These are phyloP conservation scores for Apiospora marii DNA, from an alignment of 2,329 filamentous ascomycete genomes.

Conservation along the genomic window DNA sequence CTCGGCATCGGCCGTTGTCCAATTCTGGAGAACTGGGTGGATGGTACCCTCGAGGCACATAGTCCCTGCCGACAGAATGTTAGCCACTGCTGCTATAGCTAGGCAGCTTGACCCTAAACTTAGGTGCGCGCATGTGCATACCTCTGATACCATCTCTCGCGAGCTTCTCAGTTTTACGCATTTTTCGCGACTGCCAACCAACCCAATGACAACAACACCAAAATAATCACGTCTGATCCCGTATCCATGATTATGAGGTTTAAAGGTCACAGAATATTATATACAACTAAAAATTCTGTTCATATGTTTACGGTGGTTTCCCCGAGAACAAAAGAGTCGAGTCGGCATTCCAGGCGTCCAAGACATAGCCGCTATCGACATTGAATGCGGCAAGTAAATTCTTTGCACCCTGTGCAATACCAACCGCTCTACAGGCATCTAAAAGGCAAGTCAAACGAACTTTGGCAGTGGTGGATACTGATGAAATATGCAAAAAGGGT, in stretches of 20 bases:
- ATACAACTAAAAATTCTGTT: background rate
- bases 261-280: background rate
- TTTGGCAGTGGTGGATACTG: background rate
- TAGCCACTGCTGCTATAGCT: background rate
- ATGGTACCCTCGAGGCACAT: conserved; percentile 37
- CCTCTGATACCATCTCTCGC: background rate
- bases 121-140: background rate
- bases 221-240: background rate
- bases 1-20: conserved; percentile 34
- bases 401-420: background rate
- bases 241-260: background rate
- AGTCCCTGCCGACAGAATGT: background rate
- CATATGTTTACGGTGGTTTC: background rate
- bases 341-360: background rate
- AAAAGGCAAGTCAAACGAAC: background rate
- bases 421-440: background rate
- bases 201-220: background rate
- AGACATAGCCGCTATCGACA: background rate
- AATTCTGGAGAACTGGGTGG: conserved; percentile 42
- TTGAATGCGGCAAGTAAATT: background rate
- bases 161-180: background rate
- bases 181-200: background rate
- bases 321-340: background rate
- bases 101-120: background rate
- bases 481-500: background rate